Evolutionary conservation across 2,329 filamentous ascomycete genomes (phyloP), one percentile per base, ranked within the genome.

Genomic region (Lachnellula hyalina): DNA sequence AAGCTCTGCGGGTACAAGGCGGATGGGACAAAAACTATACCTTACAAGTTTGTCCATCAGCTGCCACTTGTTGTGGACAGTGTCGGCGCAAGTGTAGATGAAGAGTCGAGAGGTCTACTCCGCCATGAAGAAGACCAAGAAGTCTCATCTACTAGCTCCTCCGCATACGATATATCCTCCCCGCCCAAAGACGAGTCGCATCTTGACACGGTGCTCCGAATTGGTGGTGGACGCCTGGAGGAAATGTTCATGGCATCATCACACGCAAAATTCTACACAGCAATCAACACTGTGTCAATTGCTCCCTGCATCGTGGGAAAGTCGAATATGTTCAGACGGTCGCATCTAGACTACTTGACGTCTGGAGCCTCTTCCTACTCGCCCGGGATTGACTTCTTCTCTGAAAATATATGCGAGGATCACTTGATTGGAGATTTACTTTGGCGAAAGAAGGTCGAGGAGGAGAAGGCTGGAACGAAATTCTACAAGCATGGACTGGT

Each of bases 271-370:
- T 97, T 99, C 77, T 99, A 99, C 75, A 87, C 87, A 8, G 94
- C 93, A 58, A 99, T 99, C 79, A 97, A 97, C 72, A 89, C 90
- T 0, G 90, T 96, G 15, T 81, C 88, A 3, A 75, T 97, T 51
- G 94, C 94, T 0, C 94, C 95, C 8, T 99, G 94, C 72, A 87
- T 96, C 55, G 87, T 97, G 21, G 94, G 94, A 49, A 99, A 99
- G 75, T 96, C 90, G 66, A 97, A 95, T 74, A 97, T 99, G 92
- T 99, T 97, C 73, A 88, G 94, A 56, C 89, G 88, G 58, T 89
- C 90, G 0, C 93, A 99, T 66, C 83, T 99, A 36, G 83, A 96
- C 71, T 80, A 81, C 61, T 81, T 94, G 8, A 85, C 84, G 34
- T 76, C 62, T 59, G 65, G 32, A 66, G 70, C 58, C 63, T 74